A percentile compares a stretch with the other conserved stretches of the same genome.
phyloP scores from a whole-genome alignment of 805 yeast species.

The Cephaloascus albidus region DNA sequence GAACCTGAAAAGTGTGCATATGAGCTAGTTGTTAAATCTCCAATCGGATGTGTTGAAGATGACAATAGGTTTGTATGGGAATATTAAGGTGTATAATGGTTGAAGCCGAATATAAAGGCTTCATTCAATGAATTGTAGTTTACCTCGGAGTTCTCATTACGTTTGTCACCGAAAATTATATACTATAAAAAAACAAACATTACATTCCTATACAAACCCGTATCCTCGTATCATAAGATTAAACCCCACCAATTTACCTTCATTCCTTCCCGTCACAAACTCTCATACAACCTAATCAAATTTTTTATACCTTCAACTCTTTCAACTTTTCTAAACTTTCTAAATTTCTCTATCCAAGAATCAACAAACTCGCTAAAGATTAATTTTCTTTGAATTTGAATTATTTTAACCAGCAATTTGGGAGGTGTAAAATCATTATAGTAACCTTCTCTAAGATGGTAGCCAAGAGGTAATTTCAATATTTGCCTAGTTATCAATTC shows the following conservation, averaged over 20 bases:
- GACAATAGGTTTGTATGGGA: no score
- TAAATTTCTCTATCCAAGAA: no score
- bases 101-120: constrained; percentile 9
- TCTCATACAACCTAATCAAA: background rate
- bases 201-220: no score
- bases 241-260: no score
- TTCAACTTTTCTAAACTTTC: background rate
- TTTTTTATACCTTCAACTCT: no score
- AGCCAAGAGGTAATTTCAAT: background rate
- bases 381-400: constrained; percentile 2
- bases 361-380: background rate
- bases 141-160: no score
- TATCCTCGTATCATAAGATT: no score
- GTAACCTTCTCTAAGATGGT: background rate
- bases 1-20: constrained; percentile 91
- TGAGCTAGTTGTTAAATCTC: constrained; percentile 36
- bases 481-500: background rate
- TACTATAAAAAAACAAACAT: no score
- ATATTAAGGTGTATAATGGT: constrained; percentile 6
- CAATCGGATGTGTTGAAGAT: constrained; percentile 30
- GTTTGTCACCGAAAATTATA: no score
- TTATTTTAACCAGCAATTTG: constrained; percentile 2
- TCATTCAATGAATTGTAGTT: constrained; percentile 6
- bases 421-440: constrained; percentile 1
- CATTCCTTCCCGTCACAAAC: no score